Base-by-base conservation (phyloP, 305 asterid species). In the Caryopteris hybrid region DNA sequence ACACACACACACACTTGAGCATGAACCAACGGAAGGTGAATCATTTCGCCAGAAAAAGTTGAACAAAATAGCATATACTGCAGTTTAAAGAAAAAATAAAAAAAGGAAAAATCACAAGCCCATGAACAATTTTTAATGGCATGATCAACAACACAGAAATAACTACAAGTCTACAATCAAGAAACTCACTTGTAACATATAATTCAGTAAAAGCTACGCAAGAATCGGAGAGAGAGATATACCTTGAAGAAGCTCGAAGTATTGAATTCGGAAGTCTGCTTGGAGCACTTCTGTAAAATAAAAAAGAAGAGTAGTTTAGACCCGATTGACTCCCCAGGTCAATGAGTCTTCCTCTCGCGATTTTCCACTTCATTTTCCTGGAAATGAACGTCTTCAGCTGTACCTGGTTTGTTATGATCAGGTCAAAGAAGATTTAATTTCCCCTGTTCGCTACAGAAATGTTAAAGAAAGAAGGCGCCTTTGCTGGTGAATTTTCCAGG, bases 351-450 rank as follows among this genome's bases (percentile, higher is more conserved):
- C 13, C 33, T 0, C 43, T 27, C 13, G 61, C 16, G 16, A 75
- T 23, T 61, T 63, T 73, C 27, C 68, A 39, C 11, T 64, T 74
- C 61, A 70, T 66, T 70, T 77, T 64, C 85, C 20, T 27, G 55
- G 84, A 78, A 77, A 56, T 52, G 6, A n/a, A 2, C 1, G 45
- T 20, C 38, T 41, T 42, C 70, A 71, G 59, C 65, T 71, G 76
- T 64, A 7, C 48, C 7, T 4, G 23, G 16, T 47, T 38, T 41
- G 16, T 34, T 53, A 14, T 52, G 27, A 29, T 47, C 43, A 14
- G 21, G 16, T 54, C 69, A 23, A 27, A 39, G 34, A 7, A 29
- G 34, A 29, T 3, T 29, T 29, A 29, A 1, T 29, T 29, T 7
- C 34, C 34, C 34, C 34, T 36, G 2, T 8, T 48, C 25, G 43